A percentile compares a stretch with the other conserved stretches of the same genome.
Conservation (phyloP, 768 basidiomycete genomes). For the Butyriboletus loyo region DNA sequence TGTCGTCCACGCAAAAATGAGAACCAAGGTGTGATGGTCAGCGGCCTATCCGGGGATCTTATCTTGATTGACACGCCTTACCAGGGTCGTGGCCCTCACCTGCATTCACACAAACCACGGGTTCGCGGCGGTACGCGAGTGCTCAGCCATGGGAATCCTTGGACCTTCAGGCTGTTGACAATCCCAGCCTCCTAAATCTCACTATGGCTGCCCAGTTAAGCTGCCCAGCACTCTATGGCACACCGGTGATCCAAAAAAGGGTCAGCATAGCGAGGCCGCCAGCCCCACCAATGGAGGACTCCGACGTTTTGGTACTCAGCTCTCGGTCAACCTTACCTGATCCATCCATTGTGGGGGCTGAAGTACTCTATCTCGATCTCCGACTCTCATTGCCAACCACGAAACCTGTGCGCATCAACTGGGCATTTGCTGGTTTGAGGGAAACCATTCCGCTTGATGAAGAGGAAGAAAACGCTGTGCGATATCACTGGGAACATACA, state of each 20-base stretch:
- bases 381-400: conserved; percentile 6
- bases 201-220: neutral
- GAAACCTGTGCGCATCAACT: neutral
- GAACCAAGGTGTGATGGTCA: neutral
- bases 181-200: neutral
- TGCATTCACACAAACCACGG: neutral
- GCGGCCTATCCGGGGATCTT: too few species aligned
- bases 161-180: neutral
- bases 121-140: neutral
- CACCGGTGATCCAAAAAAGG: conserved; percentile 7
- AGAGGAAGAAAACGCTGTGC: neutral
- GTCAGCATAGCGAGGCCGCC: conserved; percentile 13
- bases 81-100: neutral
- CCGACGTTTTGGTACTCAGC: conserved; percentile 19
- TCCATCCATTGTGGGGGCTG: neutral
- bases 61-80: neutral
- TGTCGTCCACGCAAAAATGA: neutral
- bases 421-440: conserved; percentile 16
- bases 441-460: conserved; percentile 2
- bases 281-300: conserved; percentile 14
- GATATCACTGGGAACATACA: conserved; percentile 14
- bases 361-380: conserved; percentile 20
- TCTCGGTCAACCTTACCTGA: conserved; percentile 12
- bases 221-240: conserved; percentile 6
- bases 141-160: neutral